Evolutionary conservation across 345 rosid genomes (phyloP), one percentile per base, ranked within the genome.

Genomic region (Clarkia xantiana): DNA sequence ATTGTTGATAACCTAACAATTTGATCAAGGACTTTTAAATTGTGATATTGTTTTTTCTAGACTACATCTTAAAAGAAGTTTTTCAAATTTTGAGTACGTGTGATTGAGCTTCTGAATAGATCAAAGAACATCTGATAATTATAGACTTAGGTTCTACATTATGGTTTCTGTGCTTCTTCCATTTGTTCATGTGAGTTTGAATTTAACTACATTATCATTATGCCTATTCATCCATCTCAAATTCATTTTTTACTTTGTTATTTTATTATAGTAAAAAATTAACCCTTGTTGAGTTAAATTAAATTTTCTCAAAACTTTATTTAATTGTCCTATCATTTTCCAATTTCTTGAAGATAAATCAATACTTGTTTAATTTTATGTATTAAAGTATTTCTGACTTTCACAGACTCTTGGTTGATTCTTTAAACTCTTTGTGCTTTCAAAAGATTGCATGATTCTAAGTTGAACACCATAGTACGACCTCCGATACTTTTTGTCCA

Each of bases 401-500:
- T 91, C 34, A 51, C 71, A 11, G 83, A 86, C 69, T 79, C 98
- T 59, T 86, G 94, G 96, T 66, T 91, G 73, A 86, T 91, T 63
- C 76, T 70, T 25, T 77, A 81, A 47, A 86, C 96, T 71, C 77
- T 91, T 47, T 70, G 63, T 66, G 96, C 96, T 1, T 85, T 96
- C 58, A 91, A 62, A 64, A 79, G 67, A 55, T 63, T 91, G 69
- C 98, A 86, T 49, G 93, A 86, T 45, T 66, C 76, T 12, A 81
- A 83, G 93, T 76, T 91, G 40, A 67, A 61, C 45, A 71, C 94
- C 41, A 78, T 91, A 43, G 57, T 91, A 45, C 75, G 89, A 73
- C 94, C 94, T 61, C 93, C 96, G n/a, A 81, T 91, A 93, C 68
- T 86, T 51, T 91, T 91, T 68, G 86, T 91, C 60, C 84, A 86